Base-by-base conservation (phyloP, 345 rosid genomes). In the Pelargonium nanum region DNA sequence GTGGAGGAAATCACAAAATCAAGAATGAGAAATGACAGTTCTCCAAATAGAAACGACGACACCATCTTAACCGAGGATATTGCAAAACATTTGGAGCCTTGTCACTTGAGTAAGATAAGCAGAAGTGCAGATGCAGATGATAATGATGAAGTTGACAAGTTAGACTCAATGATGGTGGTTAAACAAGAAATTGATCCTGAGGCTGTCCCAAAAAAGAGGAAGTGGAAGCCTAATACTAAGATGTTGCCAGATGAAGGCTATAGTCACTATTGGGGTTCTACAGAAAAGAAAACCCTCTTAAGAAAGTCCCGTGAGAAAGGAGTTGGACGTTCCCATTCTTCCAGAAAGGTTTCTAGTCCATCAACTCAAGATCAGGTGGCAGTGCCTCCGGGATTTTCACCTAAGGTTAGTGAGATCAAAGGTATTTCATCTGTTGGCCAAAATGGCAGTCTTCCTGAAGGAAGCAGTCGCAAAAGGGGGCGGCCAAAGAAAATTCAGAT, bases 161-260 rank as follows among this genome's bases (percentile, higher is more conserved):
- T 50, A 26, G 70, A 51, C 61, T 53, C 74, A 63, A 58, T 61
- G 62, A 65, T 69, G 63, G 68, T 54, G 53, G 50, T 52, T 61
- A 62, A 70, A 58, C 55, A 57, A 53, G 81, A 75, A 65, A 71
- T 22, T 22, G 76, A 76, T 63, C 71, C 66, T 57, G 75, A 71
- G 57, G 73, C 69, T 17, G 58, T 67, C 58, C 65, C 74, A 13
- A 78, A 63, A 77, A 87, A 72, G 75, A 83, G 90, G 72, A 85
- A 83, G 19, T 53, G 80, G 65, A 81, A 74, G 76, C 91, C 81
- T 53, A 90, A 78, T 73, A 72, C 88, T 26, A 73, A 81, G 71
- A 79, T 84, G 77, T 82, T 75, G 66, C 76, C 89, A 25, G 89
- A 73, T 53, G 91, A 87, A 77, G 86, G 86, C 53, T 80, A 80